phyloP scores from a whole-genome alignment of 176 grass and related monocot species.

The Coix lacrymajobi region DNA sequence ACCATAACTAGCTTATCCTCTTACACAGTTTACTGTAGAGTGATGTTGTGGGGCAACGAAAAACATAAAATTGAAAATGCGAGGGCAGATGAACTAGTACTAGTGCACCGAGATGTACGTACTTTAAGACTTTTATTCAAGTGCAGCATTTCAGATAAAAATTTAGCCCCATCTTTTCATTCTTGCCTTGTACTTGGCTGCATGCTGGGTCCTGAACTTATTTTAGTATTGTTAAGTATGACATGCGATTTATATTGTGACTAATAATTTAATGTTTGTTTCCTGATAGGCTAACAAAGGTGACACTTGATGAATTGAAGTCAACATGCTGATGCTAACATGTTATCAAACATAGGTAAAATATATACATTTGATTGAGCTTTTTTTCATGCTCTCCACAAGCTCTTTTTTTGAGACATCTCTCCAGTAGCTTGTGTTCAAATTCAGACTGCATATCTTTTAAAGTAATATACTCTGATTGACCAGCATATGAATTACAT shows the following conservation, averaged over 20 bases:
- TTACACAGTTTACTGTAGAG: constrained; percentile 37
- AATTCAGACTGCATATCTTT: neutral
- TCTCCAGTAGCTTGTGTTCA: constrained; percentile 5
- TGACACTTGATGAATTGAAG: neutral
- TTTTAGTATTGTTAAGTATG: constrained; percentile 14
- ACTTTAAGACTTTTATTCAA: constrained; percentile 32
- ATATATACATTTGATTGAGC: constrained; percentile 11
- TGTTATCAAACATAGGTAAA: constrained; percentile 22
- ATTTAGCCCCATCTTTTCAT: neutral
- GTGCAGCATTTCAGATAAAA: constrained; percentile 21
- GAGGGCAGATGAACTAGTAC: constrained; percentile 16
- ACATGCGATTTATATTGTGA: neutral
- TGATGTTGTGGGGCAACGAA: constrained; percentile 9
- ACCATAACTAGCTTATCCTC: constrained; percentile 38
- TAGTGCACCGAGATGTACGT: neutral
- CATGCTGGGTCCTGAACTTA: constrained; percentile 9
- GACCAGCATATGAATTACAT: constrained; percentile 17
- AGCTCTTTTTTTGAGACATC: neutral
- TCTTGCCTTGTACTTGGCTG: neutral
- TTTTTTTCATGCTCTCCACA: constrained; percentile 19
- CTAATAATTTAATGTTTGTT: constrained; percentile 32
- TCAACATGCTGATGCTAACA: constrained; percentile 25
- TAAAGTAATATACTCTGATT: neutral
- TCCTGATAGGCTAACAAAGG: constrained; percentile 34
- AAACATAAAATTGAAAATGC: constrained; percentile 24